phyloP scores from a whole-genome alignment of 257 asterid genomes.

The Solanum clarkiae region DNA sequence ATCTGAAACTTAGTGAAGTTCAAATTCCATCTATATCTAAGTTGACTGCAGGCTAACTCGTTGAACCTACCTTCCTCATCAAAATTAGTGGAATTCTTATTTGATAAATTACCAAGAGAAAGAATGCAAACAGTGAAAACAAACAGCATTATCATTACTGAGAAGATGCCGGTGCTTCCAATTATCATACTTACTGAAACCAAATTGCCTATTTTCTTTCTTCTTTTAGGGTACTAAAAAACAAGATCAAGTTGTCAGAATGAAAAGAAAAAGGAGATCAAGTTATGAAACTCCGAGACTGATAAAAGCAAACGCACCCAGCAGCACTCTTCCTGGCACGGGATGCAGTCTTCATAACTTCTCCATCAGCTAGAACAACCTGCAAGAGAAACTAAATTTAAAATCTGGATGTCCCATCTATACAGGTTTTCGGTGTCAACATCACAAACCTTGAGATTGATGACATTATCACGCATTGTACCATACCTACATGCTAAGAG shows the following conservation, averaged over 20 bases:
- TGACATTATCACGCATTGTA: conserved; percentile 97
- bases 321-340: conserved; percentile 99
- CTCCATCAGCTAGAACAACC: conserved; percentile 91
- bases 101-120: background rate
- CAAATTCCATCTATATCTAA: background rate
- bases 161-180: background rate
- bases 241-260: background rate
- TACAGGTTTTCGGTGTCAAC: conserved; percentile 1
- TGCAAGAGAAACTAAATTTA: conserved; percentile 20
- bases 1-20: background rate
- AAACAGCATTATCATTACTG: background rate
- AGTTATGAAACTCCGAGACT: background rate
- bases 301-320: conserved; percentile 43
- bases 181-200: background rate
- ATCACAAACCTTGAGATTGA: conserved; percentile 78
- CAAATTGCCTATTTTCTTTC: background rate
- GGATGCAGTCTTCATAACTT: conserved; percentile 82
- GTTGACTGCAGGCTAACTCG: background rate
- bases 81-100: background rate
- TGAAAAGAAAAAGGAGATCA: background rate
- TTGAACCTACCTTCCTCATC: background rate
- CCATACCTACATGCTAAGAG: conserved; percentile 86
- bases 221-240: background rate
- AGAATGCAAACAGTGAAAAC: background rate
- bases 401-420: conserved; percentile 2